Percentiles rank a stretch among this genome's conserved stretches.
Evolutionary conservation across 768 basidiomycete genomes (phyloP).

Genomic region (Naematelia encephala): DNA sequence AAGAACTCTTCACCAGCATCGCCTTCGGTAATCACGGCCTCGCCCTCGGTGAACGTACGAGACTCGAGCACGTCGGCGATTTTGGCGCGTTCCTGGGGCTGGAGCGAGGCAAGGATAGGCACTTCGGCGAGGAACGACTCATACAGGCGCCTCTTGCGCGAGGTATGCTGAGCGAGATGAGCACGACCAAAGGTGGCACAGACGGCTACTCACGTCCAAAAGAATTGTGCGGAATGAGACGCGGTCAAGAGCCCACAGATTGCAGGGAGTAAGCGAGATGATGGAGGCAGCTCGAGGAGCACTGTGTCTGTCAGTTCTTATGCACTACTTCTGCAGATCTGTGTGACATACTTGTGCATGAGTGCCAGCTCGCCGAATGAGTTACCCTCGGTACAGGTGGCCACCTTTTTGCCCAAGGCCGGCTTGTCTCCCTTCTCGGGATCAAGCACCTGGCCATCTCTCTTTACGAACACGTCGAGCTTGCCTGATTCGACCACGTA

Average conservation of each 20-base stretch:
- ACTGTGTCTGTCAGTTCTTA: constrained; percentile 23
- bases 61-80: constrained; percentile 93
- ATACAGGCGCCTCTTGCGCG: constrained; percentile 89
- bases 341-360: constrained; percentile 74
- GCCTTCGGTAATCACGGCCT: constrained; percentile 83
- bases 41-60: constrained; percentile 72
- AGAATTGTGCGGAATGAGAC: constrained; percentile 98
- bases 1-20: constrained; percentile 97
- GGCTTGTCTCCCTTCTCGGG: constrained; percentile 35
- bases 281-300: constrained; percentile 95
- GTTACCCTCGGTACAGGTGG: constrained; percentile 74
- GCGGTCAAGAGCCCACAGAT: constrained; percentile 92
- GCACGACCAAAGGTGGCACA: background rate
- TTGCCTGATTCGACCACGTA: constrained; percentile 91
- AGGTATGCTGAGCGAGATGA: constrained; percentile 58
- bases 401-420: constrained; percentile 62
- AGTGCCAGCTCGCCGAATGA: constrained; percentile 95
- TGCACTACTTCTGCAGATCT: background rate
- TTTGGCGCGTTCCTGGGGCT: constrained; percentile 86
- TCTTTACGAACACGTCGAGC: constrained; percentile 68
- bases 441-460: constrained; percentile 36
- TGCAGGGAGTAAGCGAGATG: constrained; percentile 68
- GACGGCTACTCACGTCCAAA: constrained; percentile 58
- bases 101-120: constrained; percentile 77
- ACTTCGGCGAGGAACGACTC: constrained; percentile 93